These are phyloP conservation scores for Orychophragmus violaceus DNA, from an alignment of 345 rosid genomes.

Conservation along the genomic window DNA sequence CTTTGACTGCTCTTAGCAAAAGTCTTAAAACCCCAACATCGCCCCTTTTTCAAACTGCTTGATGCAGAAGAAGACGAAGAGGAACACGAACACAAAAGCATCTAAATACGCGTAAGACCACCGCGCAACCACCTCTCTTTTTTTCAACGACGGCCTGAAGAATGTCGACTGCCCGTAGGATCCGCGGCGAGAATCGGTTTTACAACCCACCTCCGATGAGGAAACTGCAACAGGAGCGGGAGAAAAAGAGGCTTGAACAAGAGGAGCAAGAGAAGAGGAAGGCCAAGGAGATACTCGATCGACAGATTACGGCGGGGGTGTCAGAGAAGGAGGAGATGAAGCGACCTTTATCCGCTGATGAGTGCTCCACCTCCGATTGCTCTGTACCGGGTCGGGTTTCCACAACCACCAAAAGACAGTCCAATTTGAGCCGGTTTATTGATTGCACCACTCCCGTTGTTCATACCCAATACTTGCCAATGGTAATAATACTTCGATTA, in stretches of 20 bases:
- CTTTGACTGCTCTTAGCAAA: background rate
- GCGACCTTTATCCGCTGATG: slow-evolving; percentile 25
- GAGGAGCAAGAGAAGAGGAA: slow-evolving; percentile 18
- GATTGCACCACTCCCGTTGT: slow-evolving; percentile 70
- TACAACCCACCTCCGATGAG: slow-evolving; percentile 45
- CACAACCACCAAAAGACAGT: slow-evolving; percentile 3
- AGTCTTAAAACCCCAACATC: slow-evolving; percentile 19
- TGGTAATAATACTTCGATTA: slow-evolving; percentile 37
- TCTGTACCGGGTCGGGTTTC: slow-evolving; percentile 33
- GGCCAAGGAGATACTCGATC: slow-evolving; percentile 8
- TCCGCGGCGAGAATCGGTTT: slow-evolving; percentile 47
- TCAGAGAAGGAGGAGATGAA: slow-evolving; percentile 21
- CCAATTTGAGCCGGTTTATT: slow-evolving; percentile 84
- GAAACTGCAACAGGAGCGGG: slow-evolving; percentile 31
- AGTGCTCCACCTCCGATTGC: slow-evolving; percentile 40
- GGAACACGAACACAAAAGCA: background rate
- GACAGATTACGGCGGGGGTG: background rate
- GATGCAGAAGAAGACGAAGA: slow-evolving; percentile 12
- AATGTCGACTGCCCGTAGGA: slow-evolving; percentile 30
- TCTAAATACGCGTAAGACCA: background rate
- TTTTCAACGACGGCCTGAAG: background rate
- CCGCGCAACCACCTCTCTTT: slow-evolving; percentile 6
- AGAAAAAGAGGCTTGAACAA: slow-evolving; percentile 32
- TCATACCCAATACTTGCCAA: slow-evolving; percentile 50
- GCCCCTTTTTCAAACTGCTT: slow-evolving; percentile 9